Percentiles rank a stretch among this genome's conserved stretches.
Conservation (phyloP, 306 rosid genomes). For the Corylus avellana region DNA sequence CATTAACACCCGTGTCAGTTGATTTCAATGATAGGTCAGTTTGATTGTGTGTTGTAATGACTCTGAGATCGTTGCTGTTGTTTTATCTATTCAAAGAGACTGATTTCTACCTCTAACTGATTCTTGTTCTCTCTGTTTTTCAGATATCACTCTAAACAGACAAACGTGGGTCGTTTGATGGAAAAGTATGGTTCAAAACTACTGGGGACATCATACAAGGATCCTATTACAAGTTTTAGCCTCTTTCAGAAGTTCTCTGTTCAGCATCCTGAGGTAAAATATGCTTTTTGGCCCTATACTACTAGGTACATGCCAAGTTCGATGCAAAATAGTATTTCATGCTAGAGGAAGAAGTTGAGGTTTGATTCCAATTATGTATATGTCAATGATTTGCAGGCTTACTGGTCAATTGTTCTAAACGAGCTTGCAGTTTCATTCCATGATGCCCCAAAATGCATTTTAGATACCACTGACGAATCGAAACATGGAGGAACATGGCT, state of each 20-base stretch:
- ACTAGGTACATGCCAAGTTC: not conserved
- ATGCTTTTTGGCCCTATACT: not conserved
- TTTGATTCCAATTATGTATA: not conserved
- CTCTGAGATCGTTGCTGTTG: not conserved
- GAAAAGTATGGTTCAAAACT: conserved; percentile 62
- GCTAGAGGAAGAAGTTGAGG: not conserved
- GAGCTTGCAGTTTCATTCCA: conserved; percentile 63
- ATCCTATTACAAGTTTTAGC: conserved; percentile 66
- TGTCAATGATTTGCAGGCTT: conserved; percentile 41
- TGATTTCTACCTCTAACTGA: not conserved
- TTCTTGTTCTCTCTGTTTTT: not conserved
- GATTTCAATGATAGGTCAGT: not conserved
- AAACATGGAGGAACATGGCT: conserved; percentile 70
- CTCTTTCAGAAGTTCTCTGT: conserved; percentile 65
- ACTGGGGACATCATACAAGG: conserved; percentile 62
- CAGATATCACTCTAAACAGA: conserved; percentile 49
- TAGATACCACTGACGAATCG: conserved; percentile 62
- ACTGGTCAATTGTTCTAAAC: conserved; percentile 76
- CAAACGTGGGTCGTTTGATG: conserved; percentile 74
- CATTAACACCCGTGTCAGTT: no score
- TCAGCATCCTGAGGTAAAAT: conserved; percentile 61
- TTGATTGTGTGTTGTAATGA: not conserved
- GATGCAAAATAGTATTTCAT: not conserved
- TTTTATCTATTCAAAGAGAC: not conserved
- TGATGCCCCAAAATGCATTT: conserved; percentile 53